Evolutionary conservation across 2,329 filamentous ascomycete genomes (phyloP).

Genomic region (Fusarium sp.): DNA sequence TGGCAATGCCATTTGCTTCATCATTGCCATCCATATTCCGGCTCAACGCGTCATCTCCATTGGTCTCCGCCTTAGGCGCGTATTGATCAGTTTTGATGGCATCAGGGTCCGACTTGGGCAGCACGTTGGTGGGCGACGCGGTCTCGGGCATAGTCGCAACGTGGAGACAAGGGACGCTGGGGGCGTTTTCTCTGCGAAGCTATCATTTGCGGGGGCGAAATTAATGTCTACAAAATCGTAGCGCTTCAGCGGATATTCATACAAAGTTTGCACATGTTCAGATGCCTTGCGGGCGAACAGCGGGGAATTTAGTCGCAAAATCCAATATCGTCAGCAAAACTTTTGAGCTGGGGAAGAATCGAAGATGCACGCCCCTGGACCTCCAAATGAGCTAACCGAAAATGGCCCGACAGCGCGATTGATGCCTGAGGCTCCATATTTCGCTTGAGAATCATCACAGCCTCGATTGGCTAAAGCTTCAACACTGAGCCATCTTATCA

Average conservation of each 20-base stretch:
- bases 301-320: constrained; percentile 60
- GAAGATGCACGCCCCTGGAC: constrained; percentile 46
- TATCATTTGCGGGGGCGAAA: constrained; percentile 70
- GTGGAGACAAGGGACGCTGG: constrained; percentile 58
- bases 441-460: constrained; percentile 51
- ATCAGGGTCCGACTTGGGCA: constrained; percentile 50
- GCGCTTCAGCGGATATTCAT: constrained; percentile 59
- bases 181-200: constrained; percentile 67
- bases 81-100: constrained; percentile 46
- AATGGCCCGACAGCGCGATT: constrained; percentile 44
- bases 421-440: constrained; percentile 53
- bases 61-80: constrained; percentile 35
- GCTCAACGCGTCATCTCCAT: constrained; percentile 40
- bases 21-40: constrained; percentile 25
- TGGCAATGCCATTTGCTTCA: constrained; percentile 46
- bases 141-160: constrained; percentile 70
- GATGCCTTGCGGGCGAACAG: constrained; percentile 61
- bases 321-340: constrained; percentile 65
- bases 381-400: constrained; percentile 46
- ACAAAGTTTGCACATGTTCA: constrained; percentile 69
- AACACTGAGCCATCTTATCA: constrained; percentile 49
- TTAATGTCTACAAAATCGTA: constrained; percentile 67
- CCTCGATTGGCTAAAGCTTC: constrained; percentile 52
- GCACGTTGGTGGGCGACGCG: constrained; percentile 66
- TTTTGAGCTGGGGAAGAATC: constrained; percentile 55